Evolutionary conservation across 768 basidiomycete genomes (phyloP), one percentile per base, ranked within the genome.

Genomic region (Boletus coccyginus): DNA sequence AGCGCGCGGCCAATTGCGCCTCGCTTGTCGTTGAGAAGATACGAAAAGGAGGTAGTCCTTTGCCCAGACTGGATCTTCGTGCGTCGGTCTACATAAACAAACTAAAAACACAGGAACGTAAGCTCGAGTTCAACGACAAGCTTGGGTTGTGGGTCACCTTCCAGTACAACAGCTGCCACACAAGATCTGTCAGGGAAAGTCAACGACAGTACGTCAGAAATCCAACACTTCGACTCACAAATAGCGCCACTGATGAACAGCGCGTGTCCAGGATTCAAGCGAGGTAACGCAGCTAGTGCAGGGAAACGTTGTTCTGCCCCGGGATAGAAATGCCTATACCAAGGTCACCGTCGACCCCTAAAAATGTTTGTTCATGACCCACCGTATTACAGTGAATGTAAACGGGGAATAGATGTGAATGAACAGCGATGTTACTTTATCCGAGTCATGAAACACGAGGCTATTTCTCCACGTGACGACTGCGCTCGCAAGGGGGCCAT

Each of bases 381-480:
- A 90, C 92, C 91, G 80, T 53, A 98, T 94, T 24, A 94, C 88
- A 14, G 92, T 94, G 64, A 99, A 91, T 4, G 88, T 86, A 59
- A 96, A 84, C 0, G 97, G 92, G 0, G 92, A 82, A 66, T 97
- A 98, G 54, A 98, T 88, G 68, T 99, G 97, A 33, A 99, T 84
- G 75, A 95, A 98, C 27, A 99, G 76, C 11, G 90, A 93, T 17
- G 92, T 98, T 67, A 98, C 91, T 73, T 98, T 98, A 71, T 99
- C 97, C 53, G 85, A 81, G 66, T 96, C 94, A 66, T 99, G 97
- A 76, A 99, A 99, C 3, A 99, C 97, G 24, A 99, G 84, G 61
- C 92, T 95, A 67, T 99, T 99, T 58, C 97, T 82, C 97, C 97
- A 99, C 11, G 96, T 98, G 62, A 98, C 92, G 47, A 98, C 94